Conservation (phyloP, 306 rosid genomes). For the Phaseolus lunatus region DNA sequence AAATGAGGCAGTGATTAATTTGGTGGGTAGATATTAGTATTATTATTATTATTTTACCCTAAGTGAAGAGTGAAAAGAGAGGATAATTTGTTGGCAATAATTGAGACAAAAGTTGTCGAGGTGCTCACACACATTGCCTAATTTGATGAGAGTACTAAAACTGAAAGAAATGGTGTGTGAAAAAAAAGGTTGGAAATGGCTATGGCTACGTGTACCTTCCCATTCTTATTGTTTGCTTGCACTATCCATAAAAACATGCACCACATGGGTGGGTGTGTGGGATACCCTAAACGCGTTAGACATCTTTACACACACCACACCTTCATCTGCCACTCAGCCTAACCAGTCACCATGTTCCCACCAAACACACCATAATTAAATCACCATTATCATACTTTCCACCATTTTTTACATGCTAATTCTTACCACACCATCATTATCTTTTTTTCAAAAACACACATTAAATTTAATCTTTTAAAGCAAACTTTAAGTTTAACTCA, state of each 20-base stretch:
- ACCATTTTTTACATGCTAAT: no score
- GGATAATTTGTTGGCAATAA: constrained; percentile 42
- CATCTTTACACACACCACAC: constrained; percentile 1
- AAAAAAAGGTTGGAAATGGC: not conserved
- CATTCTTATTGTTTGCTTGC: constrained; percentile 19
- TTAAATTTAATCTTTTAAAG: no score
- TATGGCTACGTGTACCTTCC: constrained; percentile 40
- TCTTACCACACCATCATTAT: no score
- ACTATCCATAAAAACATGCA: constrained; percentile 27
- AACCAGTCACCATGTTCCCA: constrained; percentile 21
- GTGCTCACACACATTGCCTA: constrained; percentile 43
- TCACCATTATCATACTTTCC: no score
- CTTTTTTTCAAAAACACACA: no score
- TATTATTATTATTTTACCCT: not conserved
- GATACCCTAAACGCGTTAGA: constrained; percentile 1
- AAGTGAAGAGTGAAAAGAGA: constrained; percentile 27
- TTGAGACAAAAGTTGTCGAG: constrained; percentile 50
- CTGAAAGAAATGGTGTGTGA: constrained; percentile 26
- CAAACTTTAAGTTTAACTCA: no score
- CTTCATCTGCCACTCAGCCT: constrained; percentile 5
- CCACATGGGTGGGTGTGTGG: constrained; percentile 48
- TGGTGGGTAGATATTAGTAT: not conserved
- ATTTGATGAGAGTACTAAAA: constrained; percentile 38
- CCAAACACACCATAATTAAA: not conserved
- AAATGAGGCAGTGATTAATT: constrained; percentile 17